Conservation (phyloP, 2,329 filamentous ascomycete genomes). For the Paramyrothecium sp. region DNA sequence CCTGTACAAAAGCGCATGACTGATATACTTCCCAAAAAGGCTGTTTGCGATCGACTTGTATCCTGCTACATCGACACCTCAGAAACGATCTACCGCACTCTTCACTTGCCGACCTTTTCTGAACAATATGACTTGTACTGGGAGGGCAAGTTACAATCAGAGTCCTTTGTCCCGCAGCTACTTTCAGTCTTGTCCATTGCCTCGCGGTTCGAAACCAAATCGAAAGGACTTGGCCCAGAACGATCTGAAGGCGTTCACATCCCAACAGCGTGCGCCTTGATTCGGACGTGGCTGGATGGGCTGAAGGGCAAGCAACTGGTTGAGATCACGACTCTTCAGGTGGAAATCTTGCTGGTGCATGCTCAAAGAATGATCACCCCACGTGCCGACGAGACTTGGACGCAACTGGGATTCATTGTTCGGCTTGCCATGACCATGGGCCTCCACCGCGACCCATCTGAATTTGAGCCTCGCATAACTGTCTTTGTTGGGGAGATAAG, state of each 20-base stretch:
- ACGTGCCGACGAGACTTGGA: conserved; percentile 51
- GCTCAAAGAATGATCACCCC: conserved; percentile 52
- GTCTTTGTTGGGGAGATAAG: conserved; percentile 53
- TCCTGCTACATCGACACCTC: conserved; percentile 47
- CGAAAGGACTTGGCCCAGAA: conserved; percentile 48
- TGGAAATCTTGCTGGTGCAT: conserved; percentile 52
- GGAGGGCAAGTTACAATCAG: conserved; percentile 43
- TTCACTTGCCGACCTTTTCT: conserved; percentile 51
- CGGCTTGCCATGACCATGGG: conserved; percentile 61
- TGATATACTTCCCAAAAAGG: conserved; percentile 51
- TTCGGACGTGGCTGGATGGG: conserved; percentile 52
- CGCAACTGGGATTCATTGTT: conserved; percentile 52
- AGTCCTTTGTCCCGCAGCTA: conserved; percentile 53
- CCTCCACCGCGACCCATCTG: conserved; percentile 54
- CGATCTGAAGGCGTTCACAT: conserved; percentile 54
- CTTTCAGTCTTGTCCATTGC: conserved; percentile 52
- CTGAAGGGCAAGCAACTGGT: conserved; percentile 51
- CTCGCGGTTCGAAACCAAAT: conserved; percentile 50
- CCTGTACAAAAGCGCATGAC: conserved; percentile 57
- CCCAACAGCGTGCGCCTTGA: conserved; percentile 54
- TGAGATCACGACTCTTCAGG: conserved; percentile 52
- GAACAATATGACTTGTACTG: conserved; percentile 52
- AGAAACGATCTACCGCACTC: conserved; percentile 52
- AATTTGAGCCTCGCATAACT: conserved; percentile 47
- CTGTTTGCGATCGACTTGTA: conserved; percentile 50